These are phyloP conservation scores for Gypsophila paniculata DNA, from an alignment of 179 eudicot genomes.

Conservation along the genomic window DNA sequence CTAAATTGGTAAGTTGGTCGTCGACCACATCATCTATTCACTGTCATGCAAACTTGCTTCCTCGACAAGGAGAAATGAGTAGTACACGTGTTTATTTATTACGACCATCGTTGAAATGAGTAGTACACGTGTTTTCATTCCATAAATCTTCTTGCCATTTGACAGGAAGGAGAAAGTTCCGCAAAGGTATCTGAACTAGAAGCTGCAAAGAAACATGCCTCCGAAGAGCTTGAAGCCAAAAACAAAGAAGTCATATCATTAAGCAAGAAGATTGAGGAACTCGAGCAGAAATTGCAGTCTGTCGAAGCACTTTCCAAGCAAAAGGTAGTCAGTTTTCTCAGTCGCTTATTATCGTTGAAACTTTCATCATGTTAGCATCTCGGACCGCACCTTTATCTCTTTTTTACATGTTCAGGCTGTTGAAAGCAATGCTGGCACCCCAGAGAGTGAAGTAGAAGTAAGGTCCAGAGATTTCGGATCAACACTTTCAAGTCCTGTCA, in stretches of 20 bases:
- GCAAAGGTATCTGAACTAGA: conserved; percentile 51
- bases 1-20: conserved; percentile 37
- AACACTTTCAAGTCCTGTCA: conserved; percentile 44
- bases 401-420: conserved; percentile 6
- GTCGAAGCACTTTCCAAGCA: conserved; percentile 46
- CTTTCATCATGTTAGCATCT: background rate
- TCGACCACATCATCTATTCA: background rate
- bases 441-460: conserved; percentile 41
- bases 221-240: conserved; percentile 63
- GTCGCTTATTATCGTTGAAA: background rate
- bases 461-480: conserved; percentile 63
- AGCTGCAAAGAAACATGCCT: conserved; percentile 38
- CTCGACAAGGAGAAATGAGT: background rate
- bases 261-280: conserved; percentile 59
- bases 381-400: background rate
- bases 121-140: background rate
- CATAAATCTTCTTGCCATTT: conserved; percentile 15
- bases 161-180: conserved; percentile 56
- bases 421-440: conserved; percentile 26
- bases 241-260: conserved; percentile 37
- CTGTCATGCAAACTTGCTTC: background rate
- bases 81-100: background rate
- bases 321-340: conserved; percentile 38
- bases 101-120: background rate
- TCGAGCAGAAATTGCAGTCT: conserved; percentile 54